phyloP scores from a whole-genome alignment of 306 rosid genomes.

The Begonia masoniana region DNA sequence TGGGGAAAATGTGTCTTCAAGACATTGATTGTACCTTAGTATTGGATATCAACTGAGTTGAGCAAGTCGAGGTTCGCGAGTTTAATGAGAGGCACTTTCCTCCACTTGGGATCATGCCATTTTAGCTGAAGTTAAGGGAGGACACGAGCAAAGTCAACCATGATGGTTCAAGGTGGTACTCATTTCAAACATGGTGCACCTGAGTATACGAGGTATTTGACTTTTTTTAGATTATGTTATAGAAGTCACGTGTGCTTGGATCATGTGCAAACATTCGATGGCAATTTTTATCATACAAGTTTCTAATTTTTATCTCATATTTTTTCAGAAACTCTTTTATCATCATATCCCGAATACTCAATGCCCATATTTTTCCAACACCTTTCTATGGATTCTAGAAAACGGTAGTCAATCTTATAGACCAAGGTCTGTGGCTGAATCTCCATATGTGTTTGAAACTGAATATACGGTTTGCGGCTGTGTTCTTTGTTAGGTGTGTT shows the following conservation, averaged over 20 bases:
- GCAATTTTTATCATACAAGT: neutral
- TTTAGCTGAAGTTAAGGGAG: conserved; percentile 90
- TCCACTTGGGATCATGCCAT: conserved; percentile 62
- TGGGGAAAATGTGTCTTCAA: conserved; percentile 58
- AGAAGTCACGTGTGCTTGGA: too few species aligned
- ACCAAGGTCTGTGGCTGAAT: neutral
- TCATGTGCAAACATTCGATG: too few species aligned
- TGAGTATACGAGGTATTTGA: conserved; percentile 67
- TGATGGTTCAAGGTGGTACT: conserved; percentile 99
- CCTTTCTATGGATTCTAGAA: too few species aligned
- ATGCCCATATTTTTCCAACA: too few species aligned
- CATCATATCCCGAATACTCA: neutral
- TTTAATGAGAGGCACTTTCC: conserved; percentile 54
- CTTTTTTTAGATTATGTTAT: neutral
- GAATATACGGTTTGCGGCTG: conserved; percentile 9
- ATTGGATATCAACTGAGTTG: conserved; percentile 28
- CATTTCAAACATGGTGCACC: conserved; percentile 93
- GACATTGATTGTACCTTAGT: conserved; percentile 56
- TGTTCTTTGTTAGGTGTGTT: conserved; percentile 39
- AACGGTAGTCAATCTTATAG: too few species aligned
- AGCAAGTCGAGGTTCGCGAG: neutral
- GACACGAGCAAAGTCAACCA: conserved; percentile 61
- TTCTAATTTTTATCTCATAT: neutral
- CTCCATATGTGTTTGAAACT: neutral
- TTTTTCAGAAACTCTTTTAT: neutral